phyloP scores from a whole-genome alignment of 1,284 basidiomycete species.

The Heterobasidion occidentale region DNA sequence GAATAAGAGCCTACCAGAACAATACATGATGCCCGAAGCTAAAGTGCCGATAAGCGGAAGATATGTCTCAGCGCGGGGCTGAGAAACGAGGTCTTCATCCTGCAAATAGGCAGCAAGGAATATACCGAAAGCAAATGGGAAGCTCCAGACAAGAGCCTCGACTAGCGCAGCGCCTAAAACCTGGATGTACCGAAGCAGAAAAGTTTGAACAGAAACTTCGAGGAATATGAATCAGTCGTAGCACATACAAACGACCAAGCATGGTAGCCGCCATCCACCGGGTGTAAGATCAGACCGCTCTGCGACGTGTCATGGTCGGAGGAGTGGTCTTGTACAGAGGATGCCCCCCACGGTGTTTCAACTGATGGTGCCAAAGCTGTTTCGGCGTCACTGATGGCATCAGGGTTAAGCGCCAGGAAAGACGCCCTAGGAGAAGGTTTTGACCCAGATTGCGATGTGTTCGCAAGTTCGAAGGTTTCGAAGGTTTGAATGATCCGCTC shows the following conservation, averaged over 20 bases:
- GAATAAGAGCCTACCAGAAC: constrained; percentile 18
- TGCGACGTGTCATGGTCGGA: background rate
- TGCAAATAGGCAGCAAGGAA: constrained; percentile 25
- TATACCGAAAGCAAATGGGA: constrained; percentile 26
- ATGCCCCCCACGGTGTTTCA: background rate
- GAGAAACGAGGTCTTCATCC: constrained; percentile 17
- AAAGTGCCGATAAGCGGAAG: constrained; percentile 26
- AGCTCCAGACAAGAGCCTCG: constrained; percentile 32
- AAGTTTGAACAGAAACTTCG: background rate
- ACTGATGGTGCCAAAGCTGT: background rate
- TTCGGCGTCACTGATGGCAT: too few relatives aligned
- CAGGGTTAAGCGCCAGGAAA: too few relatives aligned
- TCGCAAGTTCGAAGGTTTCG: background rate
- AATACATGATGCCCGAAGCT: constrained; percentile 26
- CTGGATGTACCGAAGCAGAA: constrained; percentile 12
- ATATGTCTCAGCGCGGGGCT: constrained; percentile 17
- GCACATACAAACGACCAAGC: constrained; percentile 22
- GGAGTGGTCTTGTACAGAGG: background rate
- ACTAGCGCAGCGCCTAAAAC: constrained; percentile 25
- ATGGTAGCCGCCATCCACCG: constrained; percentile 20
- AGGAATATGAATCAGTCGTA: background rate
- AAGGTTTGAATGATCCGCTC: background rate
- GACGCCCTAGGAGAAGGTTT: background rate
- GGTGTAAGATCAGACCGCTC: constrained; percentile 2
- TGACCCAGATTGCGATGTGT: background rate